These are phyloP conservation scores for Torulaspora globosa DNA, from an alignment of 1,139 yeast genomes.

Conservation along the genomic window DNA sequence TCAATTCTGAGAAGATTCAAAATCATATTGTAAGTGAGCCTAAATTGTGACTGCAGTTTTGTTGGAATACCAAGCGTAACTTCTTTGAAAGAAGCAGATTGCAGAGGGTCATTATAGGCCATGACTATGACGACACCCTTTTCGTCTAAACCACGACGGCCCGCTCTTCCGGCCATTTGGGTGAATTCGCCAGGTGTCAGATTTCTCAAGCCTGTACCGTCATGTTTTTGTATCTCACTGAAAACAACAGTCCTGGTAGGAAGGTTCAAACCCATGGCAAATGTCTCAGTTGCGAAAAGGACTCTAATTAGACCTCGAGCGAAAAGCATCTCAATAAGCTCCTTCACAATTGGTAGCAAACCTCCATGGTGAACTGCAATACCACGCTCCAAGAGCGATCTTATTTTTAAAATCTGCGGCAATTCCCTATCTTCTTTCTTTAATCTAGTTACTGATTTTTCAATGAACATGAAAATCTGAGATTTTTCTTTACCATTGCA, in stretches of 20 bases:
- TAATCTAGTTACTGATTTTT: slow-evolving; percentile 79
- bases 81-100: slow-evolving; percentile 59
- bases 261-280: slow-evolving; percentile 95
- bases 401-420: slow-evolving; percentile 80
- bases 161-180: slow-evolving; percentile 99
- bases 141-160: slow-evolving; percentile 91
- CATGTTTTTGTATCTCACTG: slow-evolving; percentile 80
- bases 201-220: slow-evolving; percentile 77
- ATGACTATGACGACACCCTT: slow-evolving; percentile 95
- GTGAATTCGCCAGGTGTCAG: slow-evolving; percentile 94
- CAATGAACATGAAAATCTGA: slow-evolving; percentile 88
- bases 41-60: slow-evolving; percentile 82
- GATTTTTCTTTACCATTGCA: slow-evolving; percentile 81
- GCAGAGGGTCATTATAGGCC: slow-evolving; percentile 72
- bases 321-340: slow-evolving; percentile 87
- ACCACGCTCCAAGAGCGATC: slow-evolving; percentile 83
- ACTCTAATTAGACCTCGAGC: slow-evolving; percentile 83
- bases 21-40: slow-evolving; percentile 94
- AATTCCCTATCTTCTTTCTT: slow-evolving; percentile 88
- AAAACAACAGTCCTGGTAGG: slow-evolving; percentile 97
- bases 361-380: slow-evolving; percentile 99
- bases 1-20: slow-evolving; percentile 86
- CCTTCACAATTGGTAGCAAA: slow-evolving; percentile 88
- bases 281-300: slow-evolving; percentile 94
- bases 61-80: slow-evolving; percentile 87